Evolutionary conservation across 2,329 filamentous ascomycete genomes (phyloP).

Genomic region (Sporothrix euskadiensis): DNA sequence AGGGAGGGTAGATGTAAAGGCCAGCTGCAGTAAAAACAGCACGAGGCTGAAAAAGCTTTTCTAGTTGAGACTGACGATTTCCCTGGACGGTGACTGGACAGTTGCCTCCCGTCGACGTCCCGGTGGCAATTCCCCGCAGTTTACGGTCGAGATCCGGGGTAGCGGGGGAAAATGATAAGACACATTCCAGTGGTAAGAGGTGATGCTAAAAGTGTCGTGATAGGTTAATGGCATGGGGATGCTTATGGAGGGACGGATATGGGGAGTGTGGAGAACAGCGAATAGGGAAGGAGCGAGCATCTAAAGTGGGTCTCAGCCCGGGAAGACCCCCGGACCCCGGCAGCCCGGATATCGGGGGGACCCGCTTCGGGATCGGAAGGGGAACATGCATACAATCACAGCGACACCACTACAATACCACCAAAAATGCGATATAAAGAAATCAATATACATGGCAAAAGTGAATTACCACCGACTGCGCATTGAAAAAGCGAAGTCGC

Average conservation of each 20-base stretch:
- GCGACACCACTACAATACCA: neutral
- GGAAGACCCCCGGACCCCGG: conserved; percentile 10
- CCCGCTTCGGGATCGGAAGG: neutral
- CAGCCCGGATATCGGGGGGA: conserved; percentile 3
- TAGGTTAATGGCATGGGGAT: neutral
- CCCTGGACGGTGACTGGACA: neutral
- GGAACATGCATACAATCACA: neutral
- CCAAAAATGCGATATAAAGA: neutral
- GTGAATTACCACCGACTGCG: neutral
- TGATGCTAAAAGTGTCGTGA: neutral
- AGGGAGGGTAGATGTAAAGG: neutral
- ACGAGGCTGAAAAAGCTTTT: neutral
- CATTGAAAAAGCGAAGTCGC: neutral
- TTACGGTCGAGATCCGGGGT: conserved; percentile 4
- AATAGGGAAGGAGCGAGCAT: neutral
- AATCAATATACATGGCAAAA: neutral
- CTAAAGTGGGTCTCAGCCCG: neutral
- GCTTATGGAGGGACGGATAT: neutral
- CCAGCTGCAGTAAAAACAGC: neutral
- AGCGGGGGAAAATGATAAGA: neutral
- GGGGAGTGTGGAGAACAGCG: neutral
- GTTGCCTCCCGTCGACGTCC: neutral
- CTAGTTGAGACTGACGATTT: neutral
- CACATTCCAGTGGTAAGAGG: neutral
- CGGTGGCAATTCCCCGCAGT: neutral